phyloP scores from a whole-genome alignment of 1,284 basidiomycete genomes.

The Sparassis latifolia region DNA sequence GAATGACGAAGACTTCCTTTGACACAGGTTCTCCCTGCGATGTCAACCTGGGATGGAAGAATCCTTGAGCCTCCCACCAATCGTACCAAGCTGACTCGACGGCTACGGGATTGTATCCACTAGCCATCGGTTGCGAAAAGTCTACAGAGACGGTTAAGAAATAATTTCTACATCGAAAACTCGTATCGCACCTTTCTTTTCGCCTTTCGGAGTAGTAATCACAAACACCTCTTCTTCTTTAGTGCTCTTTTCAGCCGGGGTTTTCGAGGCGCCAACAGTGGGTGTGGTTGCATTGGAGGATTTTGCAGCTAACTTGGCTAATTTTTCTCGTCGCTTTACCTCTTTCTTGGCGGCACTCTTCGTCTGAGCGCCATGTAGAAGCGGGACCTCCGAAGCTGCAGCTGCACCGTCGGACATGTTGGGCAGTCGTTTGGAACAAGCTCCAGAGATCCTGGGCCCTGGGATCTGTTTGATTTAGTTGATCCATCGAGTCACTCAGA shows the following conservation, averaged over 20 bases:
- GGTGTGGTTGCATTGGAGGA: slow-evolving; percentile 42
- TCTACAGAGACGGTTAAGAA: slow-evolving; percentile 40
- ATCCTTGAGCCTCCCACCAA: slow-evolving; percentile 92
- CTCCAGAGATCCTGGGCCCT: no score
- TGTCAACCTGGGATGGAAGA: slow-evolving; percentile 78
- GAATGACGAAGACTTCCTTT: slow-evolving; percentile 81
- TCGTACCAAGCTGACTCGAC: slow-evolving; percentile 98
- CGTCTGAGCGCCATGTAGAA: no score
- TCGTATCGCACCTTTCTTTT: not conserved
- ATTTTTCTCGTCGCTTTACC: slow-evolving; percentile 57
- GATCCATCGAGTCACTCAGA: no score
- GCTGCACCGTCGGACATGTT: no score
- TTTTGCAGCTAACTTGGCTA: slow-evolving; percentile 74
- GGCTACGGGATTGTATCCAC: slow-evolving; percentile 91
- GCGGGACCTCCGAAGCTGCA: no score
- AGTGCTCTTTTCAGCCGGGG: slow-evolving; percentile 64
- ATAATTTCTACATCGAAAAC: not conserved
- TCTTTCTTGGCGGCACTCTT: slow-evolving; percentile 50
- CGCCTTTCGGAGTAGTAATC: slow-evolving; percentile 65
- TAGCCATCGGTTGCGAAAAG: slow-evolving; percentile 81
- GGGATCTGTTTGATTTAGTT: no score
- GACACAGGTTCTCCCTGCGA: slow-evolving; percentile 50
- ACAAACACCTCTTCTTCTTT: slow-evolving; percentile 63
- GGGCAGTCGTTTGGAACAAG: no score
- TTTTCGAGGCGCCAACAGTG: slow-evolving; percentile 41